Conservation (phyloP, 305 asterid species). For the Fraxinus xanthoxyloides region DNA sequence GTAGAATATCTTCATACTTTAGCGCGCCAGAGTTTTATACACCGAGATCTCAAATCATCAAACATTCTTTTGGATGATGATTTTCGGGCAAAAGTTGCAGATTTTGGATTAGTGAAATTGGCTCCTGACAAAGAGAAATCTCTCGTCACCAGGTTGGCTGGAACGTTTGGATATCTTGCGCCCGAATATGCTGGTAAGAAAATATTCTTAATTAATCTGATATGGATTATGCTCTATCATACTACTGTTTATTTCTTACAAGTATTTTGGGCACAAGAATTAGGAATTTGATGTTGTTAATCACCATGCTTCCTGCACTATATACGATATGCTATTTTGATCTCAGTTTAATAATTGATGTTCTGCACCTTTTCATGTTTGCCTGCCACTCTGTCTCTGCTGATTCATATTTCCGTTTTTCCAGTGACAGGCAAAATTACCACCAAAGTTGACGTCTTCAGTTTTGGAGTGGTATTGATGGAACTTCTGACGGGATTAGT, state of each 20-base stretch:
- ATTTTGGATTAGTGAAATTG: conserved; percentile 81
- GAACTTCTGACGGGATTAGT: conserved; percentile 72
- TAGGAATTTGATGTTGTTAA: neutral
- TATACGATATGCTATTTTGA: neutral
- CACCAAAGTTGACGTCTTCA: conserved; percentile 79
- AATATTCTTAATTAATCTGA: neutral
- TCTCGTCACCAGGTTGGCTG: conserved; percentile 73
- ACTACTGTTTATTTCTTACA: neutral
- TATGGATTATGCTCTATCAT: neutral
- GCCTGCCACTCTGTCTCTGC: neutral
- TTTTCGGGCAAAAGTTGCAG: conserved; percentile 80
- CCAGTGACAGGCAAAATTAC: conserved; percentile 81
- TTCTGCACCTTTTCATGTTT: neutral
- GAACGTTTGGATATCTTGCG: conserved; percentile 88
- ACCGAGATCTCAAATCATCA: conserved; percentile 76
- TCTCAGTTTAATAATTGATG: neutral
- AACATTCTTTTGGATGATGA: conserved; percentile 72
- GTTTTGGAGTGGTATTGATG: conserved; percentile 86
- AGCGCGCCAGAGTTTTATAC: conserved; percentile 77
- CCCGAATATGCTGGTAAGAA: conserved; percentile 86
- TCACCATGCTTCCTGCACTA: neutral
- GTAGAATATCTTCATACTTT: conserved; percentile 76
- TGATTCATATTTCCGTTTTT: conserved; percentile 2
- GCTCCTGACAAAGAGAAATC: conserved; percentile 76
- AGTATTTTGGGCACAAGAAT: neutral